A percentile compares a stretch with the other conserved stretches of the same genome.
These are phyloP conservation scores for Jasminum sambac DNA, from an alignment of 257 asterid genomes.

Conservation along the genomic window DNA sequence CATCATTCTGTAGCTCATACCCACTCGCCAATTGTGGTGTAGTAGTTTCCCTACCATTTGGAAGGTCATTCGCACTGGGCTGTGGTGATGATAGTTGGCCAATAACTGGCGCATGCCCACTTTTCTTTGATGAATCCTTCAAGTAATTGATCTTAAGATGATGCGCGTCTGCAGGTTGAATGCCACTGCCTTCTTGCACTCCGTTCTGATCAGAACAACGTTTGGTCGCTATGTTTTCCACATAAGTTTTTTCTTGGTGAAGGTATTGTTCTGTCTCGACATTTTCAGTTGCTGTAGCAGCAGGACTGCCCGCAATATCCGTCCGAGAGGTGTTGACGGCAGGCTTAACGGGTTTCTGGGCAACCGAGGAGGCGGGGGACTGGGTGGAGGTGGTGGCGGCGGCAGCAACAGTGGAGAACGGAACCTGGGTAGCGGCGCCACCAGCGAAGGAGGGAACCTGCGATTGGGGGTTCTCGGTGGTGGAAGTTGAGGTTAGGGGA, in stretches of 20 bases:
- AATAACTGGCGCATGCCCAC: neutral
- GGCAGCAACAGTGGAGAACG: neutral
- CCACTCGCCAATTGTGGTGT: conserved; percentile 1
- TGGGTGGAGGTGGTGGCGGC: neutral
- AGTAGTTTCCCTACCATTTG: conserved; percentile 11
- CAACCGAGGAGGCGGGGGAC: neutral
- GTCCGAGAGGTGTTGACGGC: neutral
- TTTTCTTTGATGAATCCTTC: neutral
- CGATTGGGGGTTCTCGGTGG: conserved; percentile 15
- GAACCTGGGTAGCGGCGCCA: neutral
- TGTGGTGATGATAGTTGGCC: neutral
- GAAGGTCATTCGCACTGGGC: neutral
- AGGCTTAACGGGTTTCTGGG: neutral
- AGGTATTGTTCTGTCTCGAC: neutral
- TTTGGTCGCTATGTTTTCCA: conserved; percentile 23
- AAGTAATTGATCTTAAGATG: neutral
- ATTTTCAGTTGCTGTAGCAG: neutral
- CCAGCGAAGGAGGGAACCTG: neutral
- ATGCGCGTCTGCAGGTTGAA: neutral
- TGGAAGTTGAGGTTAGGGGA: conserved; percentile 12
- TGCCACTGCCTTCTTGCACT: neutral
- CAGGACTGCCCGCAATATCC: neutral
- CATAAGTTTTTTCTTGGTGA: neutral
- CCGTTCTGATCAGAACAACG: neutral
- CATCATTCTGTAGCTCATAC: conserved; percentile 18